These are phyloP conservation scores for Yarrowia deformans DNA, from an alignment of 805 yeast species.

Conservation along the genomic window DNA sequence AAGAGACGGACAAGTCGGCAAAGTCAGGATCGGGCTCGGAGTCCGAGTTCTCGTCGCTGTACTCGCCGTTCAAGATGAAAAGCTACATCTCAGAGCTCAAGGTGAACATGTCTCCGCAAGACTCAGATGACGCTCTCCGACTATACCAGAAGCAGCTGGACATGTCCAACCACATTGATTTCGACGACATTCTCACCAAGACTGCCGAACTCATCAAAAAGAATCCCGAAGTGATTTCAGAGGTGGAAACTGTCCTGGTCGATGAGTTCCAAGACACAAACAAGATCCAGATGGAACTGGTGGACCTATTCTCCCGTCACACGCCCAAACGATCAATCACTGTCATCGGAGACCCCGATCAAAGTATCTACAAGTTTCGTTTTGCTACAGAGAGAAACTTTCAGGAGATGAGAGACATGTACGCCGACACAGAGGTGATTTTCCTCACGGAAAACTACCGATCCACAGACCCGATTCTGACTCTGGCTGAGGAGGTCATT, in stretches of 20 bases:
- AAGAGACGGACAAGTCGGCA: background rate
- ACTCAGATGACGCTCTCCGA: constrained; percentile 18
- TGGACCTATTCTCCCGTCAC: constrained; percentile 58
- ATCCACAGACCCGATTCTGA: constrained; percentile 72
- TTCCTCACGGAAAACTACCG: constrained; percentile 76
- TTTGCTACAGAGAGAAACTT: constrained; percentile 79
- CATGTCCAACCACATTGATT: constrained; percentile 63
- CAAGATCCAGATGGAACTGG: constrained; percentile 71
- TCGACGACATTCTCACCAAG: constrained; percentile 78
- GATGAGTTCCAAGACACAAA: constrained; percentile 97
- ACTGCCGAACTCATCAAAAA: constrained; percentile 59
- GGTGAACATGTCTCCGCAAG: constrained; percentile 1
- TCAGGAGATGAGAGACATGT: constrained; percentile 57
- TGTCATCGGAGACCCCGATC: constrained; percentile 96
- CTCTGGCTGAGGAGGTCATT: constrained; percentile 70
- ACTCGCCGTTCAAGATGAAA: constrained; percentile 20
- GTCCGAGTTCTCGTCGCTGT: background rate
- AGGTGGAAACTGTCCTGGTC: constrained; percentile 74
- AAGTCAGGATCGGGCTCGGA: constrained; percentile 4
- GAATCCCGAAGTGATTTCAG: constrained; percentile 56
- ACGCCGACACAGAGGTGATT: constrained; percentile 51
- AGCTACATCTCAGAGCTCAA: constrained; percentile 26
- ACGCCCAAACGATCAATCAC: constrained; percentile 57
- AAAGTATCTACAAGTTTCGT: constrained; percentile 88
- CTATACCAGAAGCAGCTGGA: constrained; percentile 19